phyloP scores from a whole-genome alignment of 1,284 basidiomycete genomes.

The Phlebopus sp. region DNA sequence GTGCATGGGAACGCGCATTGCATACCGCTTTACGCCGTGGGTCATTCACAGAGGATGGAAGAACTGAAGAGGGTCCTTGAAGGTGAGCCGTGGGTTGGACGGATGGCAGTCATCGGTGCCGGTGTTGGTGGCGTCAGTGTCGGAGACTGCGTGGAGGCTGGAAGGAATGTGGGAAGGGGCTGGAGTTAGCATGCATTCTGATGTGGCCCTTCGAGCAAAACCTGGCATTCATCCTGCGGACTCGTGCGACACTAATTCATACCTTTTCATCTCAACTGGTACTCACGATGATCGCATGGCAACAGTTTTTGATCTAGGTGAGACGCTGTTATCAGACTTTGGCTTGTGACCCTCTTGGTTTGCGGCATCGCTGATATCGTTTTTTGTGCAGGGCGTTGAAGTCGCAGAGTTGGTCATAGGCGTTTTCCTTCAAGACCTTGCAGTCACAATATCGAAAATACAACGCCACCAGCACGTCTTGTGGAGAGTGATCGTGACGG shows the following conservation, averaged over 20 bases:
- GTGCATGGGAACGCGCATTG: conserved; percentile 64
- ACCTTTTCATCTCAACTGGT: too few species aligned
- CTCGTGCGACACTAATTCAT: neutral
- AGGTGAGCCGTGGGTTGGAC: conserved; percentile 49
- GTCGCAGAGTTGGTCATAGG: too few species aligned
- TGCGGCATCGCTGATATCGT: too few species aligned
- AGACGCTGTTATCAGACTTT: too few species aligned
- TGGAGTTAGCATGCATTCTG: conserved; percentile 31
- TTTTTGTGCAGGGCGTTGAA: too few species aligned
- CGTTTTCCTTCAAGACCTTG: too few species aligned
- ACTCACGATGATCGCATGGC: too few species aligned
- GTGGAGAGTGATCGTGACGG: too few species aligned
- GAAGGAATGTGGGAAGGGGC: conserved; percentile 49
- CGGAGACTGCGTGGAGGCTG: conserved; percentile 83
- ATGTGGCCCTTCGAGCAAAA: conserved; percentile 1
- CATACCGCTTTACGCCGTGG: conserved; percentile 81
- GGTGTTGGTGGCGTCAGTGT: conserved; percentile 89
- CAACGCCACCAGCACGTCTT: too few species aligned
- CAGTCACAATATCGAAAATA: too few species aligned
- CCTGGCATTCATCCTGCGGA: conserved; percentile 16
- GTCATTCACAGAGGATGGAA: conserved; percentile 70
- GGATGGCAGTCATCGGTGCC: conserved; percentile 78
- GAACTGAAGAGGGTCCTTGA: conserved; percentile 52
- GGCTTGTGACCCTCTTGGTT: too few species aligned
- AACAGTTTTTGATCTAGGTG: too few species aligned